Evolutionary conservation across 1,139 yeast genomes (phyloP), one percentile per base, ranked within the genome.

Genomic region (Pichia sp.): DNA sequence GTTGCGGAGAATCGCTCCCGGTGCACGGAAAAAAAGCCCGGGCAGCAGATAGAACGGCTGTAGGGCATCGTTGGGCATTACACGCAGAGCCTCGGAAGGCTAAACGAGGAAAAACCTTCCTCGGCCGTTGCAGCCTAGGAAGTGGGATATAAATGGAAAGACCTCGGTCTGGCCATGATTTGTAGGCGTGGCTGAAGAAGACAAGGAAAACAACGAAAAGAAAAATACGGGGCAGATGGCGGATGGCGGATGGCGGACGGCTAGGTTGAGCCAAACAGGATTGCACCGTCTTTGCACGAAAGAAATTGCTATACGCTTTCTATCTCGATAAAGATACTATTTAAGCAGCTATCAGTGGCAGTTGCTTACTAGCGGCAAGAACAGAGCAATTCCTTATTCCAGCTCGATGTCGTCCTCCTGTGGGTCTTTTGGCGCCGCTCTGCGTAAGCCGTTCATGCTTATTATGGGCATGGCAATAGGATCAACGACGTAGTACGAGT

Each of bases 401-500:
- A 38, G 13, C 16, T 38, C 41, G 19, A 38, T 38, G 16, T 38
- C 16, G 16, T 38, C 41, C 8, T n/a, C 16, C 19, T 38, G 16
- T 16, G 13, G 4, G 4, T 38, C 41, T 7, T 8, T 7, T 7
- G 41, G n/a, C 15, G 15, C 3, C 16, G 41, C 41, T 38, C 41
- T 38, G 16, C 41, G 41, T 13, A 38, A 16, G 5, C 49, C 49
- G 5, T 15, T 31, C 32, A 1, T 46, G 11, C 23, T 32, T 30
- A 46, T n/a, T 1, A 48, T 32, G n/a, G 58, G 58, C 54, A 55
- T 55, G 19, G 58, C 52, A 4, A 47, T 6, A n/a, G 58, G 56
- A 5, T 55, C 36, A n/a, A 55, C 53, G 26, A 55, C 56, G 36
- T 55, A 55, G 15, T 60, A 60, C 41, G 89, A 75, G 73, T 86